These are phyloP conservation scores for Fusarium sterilihyphosum DNA, from an alignment of 2,329 filamentous ascomycete genomes.

Conservation along the genomic window DNA sequence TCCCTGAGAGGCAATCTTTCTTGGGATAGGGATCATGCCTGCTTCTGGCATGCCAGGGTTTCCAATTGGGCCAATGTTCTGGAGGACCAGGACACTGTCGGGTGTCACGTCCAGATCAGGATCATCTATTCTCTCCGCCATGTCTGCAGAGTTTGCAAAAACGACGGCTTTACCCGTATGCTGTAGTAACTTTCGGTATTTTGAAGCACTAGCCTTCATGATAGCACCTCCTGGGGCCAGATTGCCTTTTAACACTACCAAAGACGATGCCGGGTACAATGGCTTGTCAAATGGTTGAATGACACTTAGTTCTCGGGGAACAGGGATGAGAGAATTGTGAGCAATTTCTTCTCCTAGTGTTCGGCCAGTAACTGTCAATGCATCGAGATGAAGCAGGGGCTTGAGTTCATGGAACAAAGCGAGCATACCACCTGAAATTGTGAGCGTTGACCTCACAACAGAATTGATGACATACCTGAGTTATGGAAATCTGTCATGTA, in stretches of 20 bases:
- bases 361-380: conserved; percentile 84
- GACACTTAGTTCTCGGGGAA: conserved; percentile 51
- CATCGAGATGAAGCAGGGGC: conserved; percentile 79
- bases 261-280: conserved; percentile 79
- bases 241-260: conserved; percentile 86
- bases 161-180: conserved; percentile 64
- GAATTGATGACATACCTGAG: background rate
- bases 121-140: conserved; percentile 70
- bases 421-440: conserved; percentile 73
- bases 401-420: conserved; percentile 82
- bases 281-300: conserved; percentile 73
- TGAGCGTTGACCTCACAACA: background rate
- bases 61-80: conserved; percentile 89
- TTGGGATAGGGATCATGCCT: conserved; percentile 69
- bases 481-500: conserved; percentile 93
- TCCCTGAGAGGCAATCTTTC: conserved; percentile 79
- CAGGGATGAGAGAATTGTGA: conserved; percentile 68
- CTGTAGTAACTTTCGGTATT: conserved; percentile 69
- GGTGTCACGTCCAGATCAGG: conserved; percentile 68
- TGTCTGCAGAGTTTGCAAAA: conserved; percentile 80
- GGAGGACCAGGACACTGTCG: conserved; percentile 77
- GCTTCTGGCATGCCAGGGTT: conserved; percentile 96
- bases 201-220: conserved; percentile 87
- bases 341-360: conserved; percentile 84
- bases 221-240: conserved; percentile 85